Conservation (phyloP, 2,329 filamentous ascomycete genomes). For the Ceratocystis papillata region DNA sequence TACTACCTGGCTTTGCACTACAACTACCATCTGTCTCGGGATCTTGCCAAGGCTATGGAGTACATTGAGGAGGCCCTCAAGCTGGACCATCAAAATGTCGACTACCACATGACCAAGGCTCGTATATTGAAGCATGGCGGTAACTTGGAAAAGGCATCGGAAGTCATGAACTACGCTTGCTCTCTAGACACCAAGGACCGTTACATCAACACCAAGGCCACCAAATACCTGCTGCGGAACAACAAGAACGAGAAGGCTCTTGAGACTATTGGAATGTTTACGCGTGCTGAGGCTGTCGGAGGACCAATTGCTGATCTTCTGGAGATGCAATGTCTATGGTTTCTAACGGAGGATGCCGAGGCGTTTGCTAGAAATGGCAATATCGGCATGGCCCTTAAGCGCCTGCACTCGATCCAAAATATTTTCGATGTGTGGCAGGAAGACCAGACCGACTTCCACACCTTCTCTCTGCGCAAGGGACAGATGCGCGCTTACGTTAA, state of each 20-base stretch:
- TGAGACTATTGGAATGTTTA: slow-evolving; percentile 87
- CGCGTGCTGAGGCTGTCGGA: slow-evolving; percentile 75
- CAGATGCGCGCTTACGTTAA: slow-evolving; percentile 91
- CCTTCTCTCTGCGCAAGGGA: slow-evolving; percentile 91
- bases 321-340: slow-evolving; percentile 99
- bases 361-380: slow-evolving; percentile 75
- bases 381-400: slow-evolving; percentile 76
- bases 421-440: slow-evolving; percentile 98
- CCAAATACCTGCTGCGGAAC: slow-evolving; percentile 92
- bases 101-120: slow-evolving; percentile 91
- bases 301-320: slow-evolving; percentile 83
- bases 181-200: slow-evolving; percentile 79
- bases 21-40: slow-evolving; percentile 79
- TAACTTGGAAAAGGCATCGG: slow-evolving; percentile 65
- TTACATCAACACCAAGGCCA: slow-evolving; percentile 96
- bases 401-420: slow-evolving; percentile 76
- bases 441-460: slow-evolving; percentile 98
- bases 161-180: slow-evolving; percentile 79
- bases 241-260: slow-evolving; percentile 79
- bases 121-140: slow-evolving; percentile 88
- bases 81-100: slow-evolving; percentile 67
- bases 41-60: slow-evolving; percentile 68
- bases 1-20: slow-evolving; percentile 97
- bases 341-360: slow-evolving; percentile 86
- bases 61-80: slow-evolving; percentile 77